phyloP scores from a whole-genome alignment of 495 filamentous ascomycete genomes.

The Oidiodendron maius region DNA sequence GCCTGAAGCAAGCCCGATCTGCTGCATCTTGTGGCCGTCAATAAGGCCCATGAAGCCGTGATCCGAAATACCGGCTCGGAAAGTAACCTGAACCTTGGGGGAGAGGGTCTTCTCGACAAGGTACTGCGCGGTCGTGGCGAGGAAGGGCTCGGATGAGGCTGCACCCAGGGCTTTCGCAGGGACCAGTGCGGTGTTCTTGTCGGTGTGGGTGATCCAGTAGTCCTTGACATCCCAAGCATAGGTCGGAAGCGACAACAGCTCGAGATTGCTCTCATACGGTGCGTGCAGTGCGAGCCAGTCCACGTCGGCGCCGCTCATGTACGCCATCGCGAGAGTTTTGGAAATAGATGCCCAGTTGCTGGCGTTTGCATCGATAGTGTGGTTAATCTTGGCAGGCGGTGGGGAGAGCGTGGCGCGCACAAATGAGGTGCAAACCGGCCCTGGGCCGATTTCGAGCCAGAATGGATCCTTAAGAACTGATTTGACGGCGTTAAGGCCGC shows the following conservation, averaged over 20 bases:
- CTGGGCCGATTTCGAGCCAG: conserved; percentile 64
- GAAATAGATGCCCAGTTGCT: conserved; percentile 60
- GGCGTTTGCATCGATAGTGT: conserved; percentile 46
- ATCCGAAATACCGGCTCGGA: background rate
- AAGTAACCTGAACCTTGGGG: background rate
- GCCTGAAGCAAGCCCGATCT: background rate
- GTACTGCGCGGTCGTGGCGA: background rate
- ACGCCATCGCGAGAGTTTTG: conserved; percentile 50
- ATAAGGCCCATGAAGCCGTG: background rate
- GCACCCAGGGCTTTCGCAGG: background rate
- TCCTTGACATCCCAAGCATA: conserved; percentile 76
- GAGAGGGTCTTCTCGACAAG: background rate
- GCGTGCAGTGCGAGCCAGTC: conserved; percentile 73
- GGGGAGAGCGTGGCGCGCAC: conserved; percentile 56
- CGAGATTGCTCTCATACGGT: conserved; percentile 54
- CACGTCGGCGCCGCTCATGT: conserved; percentile 59
- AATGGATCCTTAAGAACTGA: conserved; percentile 42
- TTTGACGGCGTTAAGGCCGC: conserved; percentile 51
- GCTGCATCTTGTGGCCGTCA: background rate
- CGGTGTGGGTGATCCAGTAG: conserved; percentile 62
- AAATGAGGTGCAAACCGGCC: conserved; percentile 61
- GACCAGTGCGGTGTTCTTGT: background rate
- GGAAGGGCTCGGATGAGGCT: background rate
- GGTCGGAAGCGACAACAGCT: conserved; percentile 59
- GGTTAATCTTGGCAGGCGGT: background rate